phyloP scores from a whole-genome alignment of 257 asterid genomes.

The Coffea canephora region DNA sequence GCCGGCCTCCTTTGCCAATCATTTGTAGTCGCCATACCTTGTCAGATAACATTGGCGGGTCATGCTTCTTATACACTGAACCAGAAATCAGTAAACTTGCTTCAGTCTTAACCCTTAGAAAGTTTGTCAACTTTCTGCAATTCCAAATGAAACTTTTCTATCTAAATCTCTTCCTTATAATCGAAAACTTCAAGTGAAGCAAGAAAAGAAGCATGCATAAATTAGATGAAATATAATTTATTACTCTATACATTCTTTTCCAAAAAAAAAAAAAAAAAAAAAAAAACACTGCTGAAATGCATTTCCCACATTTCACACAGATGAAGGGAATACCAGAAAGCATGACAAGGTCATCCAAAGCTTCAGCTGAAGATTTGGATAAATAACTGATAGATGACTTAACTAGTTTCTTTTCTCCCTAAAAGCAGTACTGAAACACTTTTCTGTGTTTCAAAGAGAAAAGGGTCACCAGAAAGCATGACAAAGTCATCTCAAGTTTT shows the following conservation, averaged over 20 bases:
- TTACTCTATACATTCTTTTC: too few species aligned
- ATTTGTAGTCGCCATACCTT: constrained; percentile 34
- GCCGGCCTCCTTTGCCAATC: constrained; percentile 30
- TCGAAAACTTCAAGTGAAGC: neutral
- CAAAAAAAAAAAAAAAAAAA: neutral
- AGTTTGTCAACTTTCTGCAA: neutral
- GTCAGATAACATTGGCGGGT: constrained; percentile 45
- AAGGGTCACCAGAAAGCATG: neutral
- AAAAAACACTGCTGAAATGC: neutral
- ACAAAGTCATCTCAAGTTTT: neutral
- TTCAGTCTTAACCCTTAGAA: neutral
- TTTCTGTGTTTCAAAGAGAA: neutral
- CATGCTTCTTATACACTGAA: constrained; percentile 47
- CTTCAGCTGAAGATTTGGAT: neutral
- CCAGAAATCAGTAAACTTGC: constrained; percentile 7
- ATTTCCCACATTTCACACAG: neutral
- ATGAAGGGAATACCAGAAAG: neutral
- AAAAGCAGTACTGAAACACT: neutral
- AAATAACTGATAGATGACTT: too few species aligned
- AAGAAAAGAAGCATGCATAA: neutral
- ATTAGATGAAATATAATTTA: neutral
- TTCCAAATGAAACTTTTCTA: neutral
- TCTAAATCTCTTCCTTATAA: too few species aligned
- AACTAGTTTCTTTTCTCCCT: too few species aligned
- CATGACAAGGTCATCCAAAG: neutral